Evolutionary conservation across 169 alveolate genomes (phyloP), one percentile per base, ranked within the genome.

Genomic region (Eimeria maxima): DNA sequence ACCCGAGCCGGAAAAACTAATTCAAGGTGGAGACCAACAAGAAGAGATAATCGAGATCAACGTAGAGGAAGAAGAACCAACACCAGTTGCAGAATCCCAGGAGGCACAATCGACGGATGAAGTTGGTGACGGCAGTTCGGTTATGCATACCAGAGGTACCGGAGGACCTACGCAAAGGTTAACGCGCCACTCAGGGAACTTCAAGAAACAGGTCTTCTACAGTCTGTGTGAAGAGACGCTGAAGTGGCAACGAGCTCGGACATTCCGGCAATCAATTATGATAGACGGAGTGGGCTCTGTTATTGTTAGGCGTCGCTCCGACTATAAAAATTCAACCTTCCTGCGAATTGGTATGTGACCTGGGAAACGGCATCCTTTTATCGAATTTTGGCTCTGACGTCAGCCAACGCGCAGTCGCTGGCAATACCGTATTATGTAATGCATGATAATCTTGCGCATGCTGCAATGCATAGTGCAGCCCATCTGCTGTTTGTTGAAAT

Each of bases 241-340:
- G 22, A 33, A 47, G 10, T 57, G 50, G 27, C 33, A n/a, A 22
- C 16, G n/a, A 50, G 65, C 76, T 3, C 60, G 42, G 67, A 38
- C 80, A 22, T 86, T 86, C 24, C 63, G 93, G 14, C 50, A 81
- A 38, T 86, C 93, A 38, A 86, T 86, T 24, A 57, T 60, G 38
- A 86, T 86, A 18, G 63, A 57, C n/a, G 93, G 93, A 42, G 93
- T 86, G 81, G 93, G 93, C 1, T 38, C 81, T 65, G 93, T 86
- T 44, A 65, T 47, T 86, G 93, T 42, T 2, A 38, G 93, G 20
- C 81, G 74, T 38, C 74, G 50, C n/a, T 53, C 91, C 20, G 74
- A 83, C 53, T 27, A 53, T 14, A 29, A 0, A 44, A 44, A 18
- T 42, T 22, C 38, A 42, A 29, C 29, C 22, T 18, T 45, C 33